Evolutionary conservation across 306 rosid species (phyloP).

Genomic region (Trifolium dubium): DNA sequence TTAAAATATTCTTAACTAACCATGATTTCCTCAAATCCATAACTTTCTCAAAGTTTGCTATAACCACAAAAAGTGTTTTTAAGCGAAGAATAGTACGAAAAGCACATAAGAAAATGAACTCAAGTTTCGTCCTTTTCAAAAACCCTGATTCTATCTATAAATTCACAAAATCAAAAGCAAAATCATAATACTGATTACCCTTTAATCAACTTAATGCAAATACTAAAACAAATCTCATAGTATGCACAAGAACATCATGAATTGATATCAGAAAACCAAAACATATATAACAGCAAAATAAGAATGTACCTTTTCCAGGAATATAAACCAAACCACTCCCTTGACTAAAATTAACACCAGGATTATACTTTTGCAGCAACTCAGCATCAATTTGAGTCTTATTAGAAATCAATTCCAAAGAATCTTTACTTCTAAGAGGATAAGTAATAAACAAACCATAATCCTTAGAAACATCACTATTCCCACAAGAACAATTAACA

Average conservation of each 20-base stretch:
- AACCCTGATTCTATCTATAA: neutral
- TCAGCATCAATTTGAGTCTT: slow-evolving; percentile 19
- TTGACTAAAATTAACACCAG: slow-evolving; percentile 56
- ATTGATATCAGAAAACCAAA: slow-evolving; percentile 20
- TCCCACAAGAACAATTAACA: slow-evolving; percentile 77
- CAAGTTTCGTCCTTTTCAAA: neutral
- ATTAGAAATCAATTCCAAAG: slow-evolving; percentile 47
- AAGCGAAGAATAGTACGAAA: neutral
- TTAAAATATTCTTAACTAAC: neutral
- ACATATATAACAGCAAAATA: slow-evolving; percentile 1
- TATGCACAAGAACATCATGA: neutral
- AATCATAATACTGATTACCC: neutral
- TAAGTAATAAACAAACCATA: slow-evolving; percentile 78
- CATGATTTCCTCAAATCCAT: neutral
- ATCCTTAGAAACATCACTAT: slow-evolving; percentile 48
- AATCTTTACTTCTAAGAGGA: slow-evolving; percentile 59
- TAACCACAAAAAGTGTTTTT: no score
- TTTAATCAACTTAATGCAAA: neutral
- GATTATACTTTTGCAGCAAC: slow-evolving; percentile 57
- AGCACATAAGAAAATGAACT: neutral
- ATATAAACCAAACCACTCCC: slow-evolving; percentile 63
- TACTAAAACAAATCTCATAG: neutral
- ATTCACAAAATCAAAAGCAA: neutral
- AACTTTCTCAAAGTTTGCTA: neutral
- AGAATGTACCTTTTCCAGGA: slow-evolving; percentile 72